phyloP scores from a whole-genome alignment of 768 basidiomycete species.

The Lanmaoa rubissima region DNA sequence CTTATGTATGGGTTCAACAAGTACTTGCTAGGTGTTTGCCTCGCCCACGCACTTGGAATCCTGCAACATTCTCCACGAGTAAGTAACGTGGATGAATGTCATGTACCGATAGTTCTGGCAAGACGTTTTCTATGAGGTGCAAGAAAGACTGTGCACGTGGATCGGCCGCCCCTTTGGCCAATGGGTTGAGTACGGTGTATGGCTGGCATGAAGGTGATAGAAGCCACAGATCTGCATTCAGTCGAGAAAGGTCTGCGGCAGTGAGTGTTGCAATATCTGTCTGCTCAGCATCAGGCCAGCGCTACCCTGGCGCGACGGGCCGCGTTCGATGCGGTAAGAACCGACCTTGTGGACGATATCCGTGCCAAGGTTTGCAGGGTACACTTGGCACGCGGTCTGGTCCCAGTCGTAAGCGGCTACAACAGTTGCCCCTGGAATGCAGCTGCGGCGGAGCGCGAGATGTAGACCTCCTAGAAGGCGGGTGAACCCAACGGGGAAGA shows the following conservation, averaged over 20 bases:
- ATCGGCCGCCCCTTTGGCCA: conserved; percentile 67
- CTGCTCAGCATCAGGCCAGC: conserved; percentile 27
- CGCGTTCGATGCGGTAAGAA: background rate
- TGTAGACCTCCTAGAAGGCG: conserved; percentile 62
- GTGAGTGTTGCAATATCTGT: conserved; percentile 62
- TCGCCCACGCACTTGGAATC: conserved; percentile 62
- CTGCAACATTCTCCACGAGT: conserved; percentile 79
- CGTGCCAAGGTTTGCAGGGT: conserved; percentile 56
- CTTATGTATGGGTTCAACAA: conserved; percentile 37
- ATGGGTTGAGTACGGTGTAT: conserved; percentile 75
- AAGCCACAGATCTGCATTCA: conserved; percentile 67
- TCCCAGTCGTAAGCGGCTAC: conserved; percentile 84
- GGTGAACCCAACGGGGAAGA: background rate
- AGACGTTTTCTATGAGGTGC: conserved; percentile 59
- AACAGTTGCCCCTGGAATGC: conserved; percentile 42
- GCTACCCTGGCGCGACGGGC: background rate
- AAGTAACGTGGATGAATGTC: conserved; percentile 54
- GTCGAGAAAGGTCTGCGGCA: conserved; percentile 42
- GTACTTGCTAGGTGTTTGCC: background rate
- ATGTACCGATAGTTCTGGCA: conserved; percentile 52
- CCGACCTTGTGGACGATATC: conserved; percentile 41
- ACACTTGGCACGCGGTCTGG: conserved; percentile 68
- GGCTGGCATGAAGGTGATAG: conserved; percentile 84
- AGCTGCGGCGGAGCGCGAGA: conserved; percentile 57
- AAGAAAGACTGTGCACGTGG: conserved; percentile 76